These are phyloP conservation scores for Knufia fluminis DNA, from an alignment of 2,329 filamentous ascomycete genomes.

Conservation along the genomic window DNA sequence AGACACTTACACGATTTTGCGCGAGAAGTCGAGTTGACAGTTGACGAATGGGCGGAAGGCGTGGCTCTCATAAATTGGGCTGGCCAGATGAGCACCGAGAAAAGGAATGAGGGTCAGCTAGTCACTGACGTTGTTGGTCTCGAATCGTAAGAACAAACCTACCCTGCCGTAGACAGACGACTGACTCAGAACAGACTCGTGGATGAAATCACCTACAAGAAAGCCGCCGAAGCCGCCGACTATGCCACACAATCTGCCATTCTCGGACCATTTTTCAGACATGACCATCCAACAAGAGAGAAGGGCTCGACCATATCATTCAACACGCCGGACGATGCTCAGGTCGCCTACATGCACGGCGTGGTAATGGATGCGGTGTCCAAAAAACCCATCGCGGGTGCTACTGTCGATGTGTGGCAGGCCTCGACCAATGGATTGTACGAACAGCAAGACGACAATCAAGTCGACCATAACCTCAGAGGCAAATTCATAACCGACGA, in stretches of 20 bases:
- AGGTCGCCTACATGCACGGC: constrained; percentile 58
- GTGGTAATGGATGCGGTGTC: constrained; percentile 49
- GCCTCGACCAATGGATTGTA: constrained; percentile 63
- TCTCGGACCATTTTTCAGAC: constrained; percentile 75
- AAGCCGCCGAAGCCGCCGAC: constrained; percentile 44
- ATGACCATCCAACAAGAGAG: constrained; percentile 59
- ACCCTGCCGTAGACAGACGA: background rate
- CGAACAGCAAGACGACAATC: constrained; percentile 63
- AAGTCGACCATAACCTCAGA: constrained; percentile 64
- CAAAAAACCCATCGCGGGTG: constrained; percentile 54
- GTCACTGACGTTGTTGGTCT: constrained; percentile 51
- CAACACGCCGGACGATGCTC: constrained; percentile 40
- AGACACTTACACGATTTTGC: constrained; percentile 51
- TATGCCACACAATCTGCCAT: constrained; percentile 66
- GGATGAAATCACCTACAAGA: constrained; percentile 69
- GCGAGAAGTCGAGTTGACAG: constrained; percentile 48
- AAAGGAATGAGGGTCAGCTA: constrained; percentile 55
- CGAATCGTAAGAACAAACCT: constrained; percentile 38
- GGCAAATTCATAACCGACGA: constrained; percentile 61
- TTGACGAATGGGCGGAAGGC: constrained; percentile 50
- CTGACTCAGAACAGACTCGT: constrained; percentile 43
- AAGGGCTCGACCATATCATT: constrained; percentile 59
- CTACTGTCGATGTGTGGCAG: constrained; percentile 70
- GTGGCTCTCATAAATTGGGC: constrained; percentile 52
- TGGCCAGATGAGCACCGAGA: constrained; percentile 53